Evolutionary conservation across 805 yeast species (phyloP).

Genomic region (Lachancea fermentati): DNA sequence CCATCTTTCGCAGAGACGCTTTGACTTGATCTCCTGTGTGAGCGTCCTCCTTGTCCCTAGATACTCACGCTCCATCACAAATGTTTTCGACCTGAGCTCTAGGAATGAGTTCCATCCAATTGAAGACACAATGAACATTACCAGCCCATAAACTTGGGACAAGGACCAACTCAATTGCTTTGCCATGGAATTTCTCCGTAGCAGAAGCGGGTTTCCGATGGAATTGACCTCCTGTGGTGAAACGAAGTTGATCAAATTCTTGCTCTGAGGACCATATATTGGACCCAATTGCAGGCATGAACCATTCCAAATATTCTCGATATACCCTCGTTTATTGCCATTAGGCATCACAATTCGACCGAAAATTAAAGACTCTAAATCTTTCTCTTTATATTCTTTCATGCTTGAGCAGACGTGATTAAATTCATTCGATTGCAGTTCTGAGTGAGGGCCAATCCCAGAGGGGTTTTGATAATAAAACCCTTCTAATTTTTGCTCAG

Average conservation of each 20-base stretch:
- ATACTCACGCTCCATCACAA: constrained; percentile 77
- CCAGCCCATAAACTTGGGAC: constrained; percentile 54
- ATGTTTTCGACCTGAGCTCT: constrained; percentile 58
- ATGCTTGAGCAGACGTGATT: constrained; percentile 20
- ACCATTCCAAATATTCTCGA: constrained; percentile 22
- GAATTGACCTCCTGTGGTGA: constrained; percentile 27
- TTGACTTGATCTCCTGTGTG: constrained; percentile 20
- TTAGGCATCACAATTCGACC: constrained; percentile 31
- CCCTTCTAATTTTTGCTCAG: constrained; percentile 3
- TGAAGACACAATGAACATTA: constrained; percentile 59
- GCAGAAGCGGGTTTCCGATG: constrained; percentile 20
- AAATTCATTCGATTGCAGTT: constrained; percentile 22
- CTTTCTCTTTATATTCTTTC: constrained; percentile 22
- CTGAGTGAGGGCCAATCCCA: constrained; percentile 14
- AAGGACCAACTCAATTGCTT: constrained; percentile 26
- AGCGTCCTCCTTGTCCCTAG: constrained; percentile 8
- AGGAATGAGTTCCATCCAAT: constrained; percentile 83
- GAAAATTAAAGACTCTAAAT: constrained; percentile 20
- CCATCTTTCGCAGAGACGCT: constrained; percentile 32
- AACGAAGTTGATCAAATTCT: constrained; percentile 27
- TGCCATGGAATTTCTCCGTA: constrained; percentile 27
- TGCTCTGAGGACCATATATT: constrained; percentile 29
- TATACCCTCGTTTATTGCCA: constrained; percentile 20
- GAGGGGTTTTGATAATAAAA: constrained; percentile 26
- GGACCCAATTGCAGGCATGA: constrained; percentile 27